Evolutionary conservation across 1,284 basidiomycete genomes (phyloP).

Genomic region (Rhodotorula sp.): DNA sequence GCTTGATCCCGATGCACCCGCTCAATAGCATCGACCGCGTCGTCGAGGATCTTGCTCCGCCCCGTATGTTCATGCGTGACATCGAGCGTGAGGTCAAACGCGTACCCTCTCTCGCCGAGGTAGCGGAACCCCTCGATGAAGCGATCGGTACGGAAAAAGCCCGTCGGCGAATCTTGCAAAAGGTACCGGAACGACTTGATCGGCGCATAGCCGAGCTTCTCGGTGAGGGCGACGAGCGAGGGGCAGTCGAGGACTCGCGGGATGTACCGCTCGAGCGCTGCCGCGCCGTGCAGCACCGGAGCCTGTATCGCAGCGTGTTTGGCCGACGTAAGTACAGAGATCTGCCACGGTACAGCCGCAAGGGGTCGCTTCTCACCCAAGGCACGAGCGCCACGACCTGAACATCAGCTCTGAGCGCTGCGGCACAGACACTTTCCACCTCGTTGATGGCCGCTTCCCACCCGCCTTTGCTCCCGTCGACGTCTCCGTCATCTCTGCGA

Average conservation of each 20-base stretch:
- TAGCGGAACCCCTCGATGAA: conserved; percentile 32
- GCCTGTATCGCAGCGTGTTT: conserved; percentile 6
- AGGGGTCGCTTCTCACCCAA: conserved; percentile 22
- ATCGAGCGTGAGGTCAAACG: conserved; percentile 40
- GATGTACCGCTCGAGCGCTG: conserved; percentile 22
- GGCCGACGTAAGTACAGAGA: not conserved
- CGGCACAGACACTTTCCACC: conserved; percentile 30
- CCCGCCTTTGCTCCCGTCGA: conserved; percentile 26
- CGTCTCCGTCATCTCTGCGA: conserved; percentile 21
- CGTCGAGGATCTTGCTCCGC: conserved; percentile 24
- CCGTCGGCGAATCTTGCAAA: conserved; percentile 29
- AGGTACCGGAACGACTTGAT: conserved; percentile 37
- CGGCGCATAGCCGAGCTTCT: conserved; percentile 12
- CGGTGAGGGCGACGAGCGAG: conserved; percentile 18
- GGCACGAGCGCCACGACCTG: conserved; percentile 31
- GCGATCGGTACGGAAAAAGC: conserved; percentile 14
- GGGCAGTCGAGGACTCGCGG: conserved; percentile 18
- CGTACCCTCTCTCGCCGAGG: conserved; percentile 24
- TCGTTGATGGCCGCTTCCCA: conserved; percentile 33
- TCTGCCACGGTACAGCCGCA: not conserved
- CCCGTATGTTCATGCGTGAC: conserved; percentile 16
- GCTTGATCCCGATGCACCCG: conserved; percentile 16
- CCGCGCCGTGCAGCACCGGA: conserved; percentile 28
- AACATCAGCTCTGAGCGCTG: conserved; percentile 2
- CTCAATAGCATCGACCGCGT: conserved; percentile 27